Percentiles rank a stretch among this genome's conserved stretches.
phyloP scores from a whole-genome alignment of 108 stramenopile genomes.

The Parietichytrium sp. region DNA sequence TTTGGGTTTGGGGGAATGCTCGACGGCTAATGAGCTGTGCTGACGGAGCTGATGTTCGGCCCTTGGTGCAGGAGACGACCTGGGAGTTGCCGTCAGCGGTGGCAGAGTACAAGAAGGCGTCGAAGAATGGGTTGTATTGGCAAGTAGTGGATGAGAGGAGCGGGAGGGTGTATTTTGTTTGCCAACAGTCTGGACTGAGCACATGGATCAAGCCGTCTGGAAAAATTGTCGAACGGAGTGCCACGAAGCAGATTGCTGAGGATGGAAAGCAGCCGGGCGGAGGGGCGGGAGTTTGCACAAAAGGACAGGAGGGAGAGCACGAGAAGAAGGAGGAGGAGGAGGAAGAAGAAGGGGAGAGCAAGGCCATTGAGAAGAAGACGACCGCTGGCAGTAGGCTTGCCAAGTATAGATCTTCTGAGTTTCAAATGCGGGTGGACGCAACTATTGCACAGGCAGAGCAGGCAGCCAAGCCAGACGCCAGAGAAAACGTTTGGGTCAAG shows the following conservation, averaged over 20 bases:
- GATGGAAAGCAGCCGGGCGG: too few species aligned
- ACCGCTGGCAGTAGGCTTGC: too few species aligned
- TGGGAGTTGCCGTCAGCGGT: background rate
- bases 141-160: background rate
- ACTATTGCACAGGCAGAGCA: too few species aligned
- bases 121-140: background rate
- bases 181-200: background rate
- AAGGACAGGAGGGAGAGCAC: background rate
- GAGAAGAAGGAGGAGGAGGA: background rate
- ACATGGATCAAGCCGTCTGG: slow-evolving; percentile 20
- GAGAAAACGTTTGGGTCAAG: too few species aligned
- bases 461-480: too few species aligned
- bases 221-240: too few species aligned
- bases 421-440: too few species aligned
- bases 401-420: too few species aligned
- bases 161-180: background rate
- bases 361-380: too few species aligned
- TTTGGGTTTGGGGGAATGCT: too few species aligned
- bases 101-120: background rate
- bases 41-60: background rate
- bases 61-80: slow-evolving; percentile 2
- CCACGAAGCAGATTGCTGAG: too few species aligned
- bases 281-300: background rate
- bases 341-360: background rate
- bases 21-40: background rate